Percentiles rank a stretch among this genome's conserved stretches.
Conservation (phyloP, 140 eudicot genomes). For the Stevia rebaudiana region DNA sequence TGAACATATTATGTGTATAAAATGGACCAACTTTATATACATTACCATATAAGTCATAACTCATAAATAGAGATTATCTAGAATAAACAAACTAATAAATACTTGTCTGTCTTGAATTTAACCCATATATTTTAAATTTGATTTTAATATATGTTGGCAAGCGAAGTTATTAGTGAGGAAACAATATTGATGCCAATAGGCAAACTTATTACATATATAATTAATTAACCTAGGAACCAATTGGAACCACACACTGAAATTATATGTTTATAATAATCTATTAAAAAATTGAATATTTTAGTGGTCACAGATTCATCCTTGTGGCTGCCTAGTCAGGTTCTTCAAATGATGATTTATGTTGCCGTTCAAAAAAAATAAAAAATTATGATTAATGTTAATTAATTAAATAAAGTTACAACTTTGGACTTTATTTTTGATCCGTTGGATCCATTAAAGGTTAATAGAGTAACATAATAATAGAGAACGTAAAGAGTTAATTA, state of each 20-base stretch:
- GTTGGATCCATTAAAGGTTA: background rate
- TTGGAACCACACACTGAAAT: conserved; percentile 24
- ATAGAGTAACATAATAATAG: background rate
- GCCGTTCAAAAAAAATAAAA: too few species aligned
- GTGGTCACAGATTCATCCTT: conserved; percentile 34
- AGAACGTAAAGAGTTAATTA: background rate
- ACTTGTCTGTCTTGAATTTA: background rate
- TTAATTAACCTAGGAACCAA: background rate
- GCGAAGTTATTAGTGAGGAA: background rate
- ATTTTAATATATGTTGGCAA: too few species aligned
- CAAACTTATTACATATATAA: background rate
- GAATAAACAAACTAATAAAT: background rate
- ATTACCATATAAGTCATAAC: too few species aligned
- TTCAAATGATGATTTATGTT: conserved; percentile 8
- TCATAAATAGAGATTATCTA: background rate
- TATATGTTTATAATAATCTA: background rate
- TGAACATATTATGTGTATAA: too few species aligned
- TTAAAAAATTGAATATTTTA: conserved; percentile 8
- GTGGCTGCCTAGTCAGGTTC: conserved; percentile 29
- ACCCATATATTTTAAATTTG: background rate
- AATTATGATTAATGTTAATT: too few species aligned
- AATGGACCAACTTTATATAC: too few species aligned
- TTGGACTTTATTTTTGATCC: background rate
- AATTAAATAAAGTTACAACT: background rate
- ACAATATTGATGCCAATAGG: conserved; percentile 9